Evolutionary conservation across 352 stramenopile species (phyloP).

Genomic region (Thraustochytrium sp.): DNA sequence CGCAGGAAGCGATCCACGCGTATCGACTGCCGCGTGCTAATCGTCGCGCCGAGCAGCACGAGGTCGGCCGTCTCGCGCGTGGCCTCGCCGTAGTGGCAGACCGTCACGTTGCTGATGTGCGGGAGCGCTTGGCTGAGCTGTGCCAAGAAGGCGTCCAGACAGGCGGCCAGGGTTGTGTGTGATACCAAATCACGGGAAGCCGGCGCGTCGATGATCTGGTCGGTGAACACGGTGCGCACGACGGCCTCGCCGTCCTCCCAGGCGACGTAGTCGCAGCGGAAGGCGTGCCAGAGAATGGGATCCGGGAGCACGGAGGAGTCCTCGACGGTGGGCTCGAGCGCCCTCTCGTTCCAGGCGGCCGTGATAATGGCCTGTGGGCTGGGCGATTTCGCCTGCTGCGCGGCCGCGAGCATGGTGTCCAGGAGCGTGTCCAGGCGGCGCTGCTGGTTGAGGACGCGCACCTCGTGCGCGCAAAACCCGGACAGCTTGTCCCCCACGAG

Average conservation of each 20-base stretch:
- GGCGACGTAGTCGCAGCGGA: not conserved
- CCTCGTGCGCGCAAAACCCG: not conserved
- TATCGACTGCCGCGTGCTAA: not conserved
- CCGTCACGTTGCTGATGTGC: not conserved
- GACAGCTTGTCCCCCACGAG: not conserved
- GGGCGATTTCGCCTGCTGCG: not conserved
- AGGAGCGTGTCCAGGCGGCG: not conserved
- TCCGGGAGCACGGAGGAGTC: not conserved
- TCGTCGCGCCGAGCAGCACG: not conserved
- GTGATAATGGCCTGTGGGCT: not conserved
- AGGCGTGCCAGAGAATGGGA: not conserved
- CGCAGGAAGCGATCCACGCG: not conserved
- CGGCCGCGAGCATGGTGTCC: not conserved
- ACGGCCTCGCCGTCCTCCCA: conserved; percentile 10
- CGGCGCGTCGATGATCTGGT: not conserved
- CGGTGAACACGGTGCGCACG: not conserved
- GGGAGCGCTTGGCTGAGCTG: not conserved
- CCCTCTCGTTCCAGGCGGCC: not conserved
- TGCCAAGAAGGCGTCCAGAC: not conserved
- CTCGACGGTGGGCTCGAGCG: not conserved
- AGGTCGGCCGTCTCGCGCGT: not conserved
- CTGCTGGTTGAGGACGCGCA: not conserved
- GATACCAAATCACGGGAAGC: not conserved
- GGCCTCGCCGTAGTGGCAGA: not conserved
- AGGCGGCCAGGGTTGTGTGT: not conserved